Evolutionary conservation across 2,329 filamentous ascomycete species (phyloP), one percentile per base, ranked within the genome.

Genomic region (Triangularia verruculosa): DNA sequence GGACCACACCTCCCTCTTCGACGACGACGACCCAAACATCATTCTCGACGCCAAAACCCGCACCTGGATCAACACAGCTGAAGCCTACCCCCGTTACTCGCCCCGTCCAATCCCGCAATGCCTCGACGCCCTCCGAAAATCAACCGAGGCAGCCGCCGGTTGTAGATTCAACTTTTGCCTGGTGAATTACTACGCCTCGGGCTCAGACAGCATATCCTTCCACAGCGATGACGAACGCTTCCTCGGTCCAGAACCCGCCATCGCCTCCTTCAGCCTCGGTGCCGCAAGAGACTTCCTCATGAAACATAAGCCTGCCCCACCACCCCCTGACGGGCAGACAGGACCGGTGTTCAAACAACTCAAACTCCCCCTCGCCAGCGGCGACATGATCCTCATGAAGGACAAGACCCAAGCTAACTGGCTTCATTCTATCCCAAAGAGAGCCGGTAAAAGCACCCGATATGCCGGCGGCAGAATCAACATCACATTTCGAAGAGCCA

Each of bases 161-260:
- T 84, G 85, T 70, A 81, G 72, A 0, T 94, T 89, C 76, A 94
- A 94, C 72, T 92, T 93, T 73, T 90, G 88, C 64, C 81, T 94
- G 1, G 89, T 94, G 4, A 94, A 94, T 72, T 94, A 94, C 77
- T 94, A 94, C 72, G 88, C 88, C n/a, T 85, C 84, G 3, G 90
- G 91, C 0, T 79, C 85, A 5, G 90, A 94, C 73, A 91, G 88
- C 68, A 94, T 94, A 57, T 84, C 87, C 11, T 94, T 89, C 71
- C 90, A 94, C 74, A 90, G 87, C 57, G 91, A 94, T 69, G 90
- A 94, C 71, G 91, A 94, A 78, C 80, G 85, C 5, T 95, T 94
- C 69, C 81, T 94, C 0, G 91, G 90, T 0, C 68, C 77, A 0
- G 77, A 88, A 17, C 90, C 91, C 0, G 84, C 86, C 8, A 93